These are phyloP conservation scores for Elaphomyces granulatus DNA, from an alignment of 495 filamentous ascomycete species.

Conservation along the genomic window DNA sequence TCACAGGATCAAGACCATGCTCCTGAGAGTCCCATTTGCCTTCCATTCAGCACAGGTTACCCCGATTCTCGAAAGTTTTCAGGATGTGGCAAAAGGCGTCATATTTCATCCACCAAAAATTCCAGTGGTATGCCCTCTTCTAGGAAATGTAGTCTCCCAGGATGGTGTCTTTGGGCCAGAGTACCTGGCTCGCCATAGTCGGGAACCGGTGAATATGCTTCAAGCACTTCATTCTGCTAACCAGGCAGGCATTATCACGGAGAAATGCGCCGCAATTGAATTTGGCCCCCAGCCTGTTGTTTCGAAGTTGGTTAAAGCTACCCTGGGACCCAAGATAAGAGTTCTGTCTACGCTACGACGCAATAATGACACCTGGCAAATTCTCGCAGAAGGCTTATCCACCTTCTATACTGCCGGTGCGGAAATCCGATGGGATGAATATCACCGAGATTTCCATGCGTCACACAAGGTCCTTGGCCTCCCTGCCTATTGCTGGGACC, in stretches of 20 bases:
- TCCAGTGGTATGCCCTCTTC: constrained; percentile 56
- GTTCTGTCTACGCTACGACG: constrained; percentile 7
- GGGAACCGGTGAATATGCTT: constrained; percentile 56
- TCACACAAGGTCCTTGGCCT: constrained; percentile 26
- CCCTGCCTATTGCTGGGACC: constrained; percentile 30
- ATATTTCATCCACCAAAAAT: constrained; percentile 51
- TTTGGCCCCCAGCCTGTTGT: constrained; percentile 19
- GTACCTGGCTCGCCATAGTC: constrained; percentile 53
- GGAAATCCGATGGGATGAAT: constrained; percentile 32
- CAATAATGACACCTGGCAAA: constrained; percentile 33
- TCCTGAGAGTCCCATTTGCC: constrained; percentile 43
- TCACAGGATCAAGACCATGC: no score
- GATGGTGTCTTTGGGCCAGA: constrained; percentile 42
- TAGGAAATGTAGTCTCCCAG: constrained; percentile 51
- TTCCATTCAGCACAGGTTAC: constrained; percentile 60
- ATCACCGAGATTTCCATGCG: constrained; percentile 29
- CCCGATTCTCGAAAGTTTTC: constrained; percentile 45
- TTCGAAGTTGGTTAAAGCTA: constrained; percentile 8
- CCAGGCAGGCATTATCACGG: constrained; percentile 4
- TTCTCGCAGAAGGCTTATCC: constrained; percentile 24
- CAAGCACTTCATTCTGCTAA: constrained; percentile 6
- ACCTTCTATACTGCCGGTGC: constrained; percentile 25
- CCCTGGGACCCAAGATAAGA: neutral
- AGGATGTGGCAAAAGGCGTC: constrained; percentile 34
- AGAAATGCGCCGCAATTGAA: constrained; percentile 12